Base-by-base conservation (phyloP, 192 early-diverging fungal species). In the Coemansia asiatica region DNA sequence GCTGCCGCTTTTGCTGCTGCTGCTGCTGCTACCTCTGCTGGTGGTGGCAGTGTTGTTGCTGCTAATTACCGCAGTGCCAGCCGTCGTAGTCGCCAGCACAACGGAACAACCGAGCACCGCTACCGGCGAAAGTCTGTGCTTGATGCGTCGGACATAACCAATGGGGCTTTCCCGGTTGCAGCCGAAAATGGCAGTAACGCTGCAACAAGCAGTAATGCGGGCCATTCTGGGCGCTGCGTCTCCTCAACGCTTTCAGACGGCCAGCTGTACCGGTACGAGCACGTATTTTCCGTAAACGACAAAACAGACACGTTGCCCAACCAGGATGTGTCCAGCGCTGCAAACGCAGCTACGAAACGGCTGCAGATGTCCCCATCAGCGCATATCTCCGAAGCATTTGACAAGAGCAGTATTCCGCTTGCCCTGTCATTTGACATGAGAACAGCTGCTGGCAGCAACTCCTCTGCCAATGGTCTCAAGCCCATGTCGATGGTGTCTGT, bases 121-220 rank as follows among this genome's bases (percentile, higher is more conserved):
- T 81, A 81, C 70, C 79, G 79, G 2, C 79, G 79, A 73, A 75
- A 72, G 69, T 81, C 79, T 0, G 79, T 75, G 18, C 60, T 75
- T 21, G 67, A 72, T 33, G 50, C 73, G 7, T 56, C 79, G 6
- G 79, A 68, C 27, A 48, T 48, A 7, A 48, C 48, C 27, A 40
- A 18, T 10, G 47, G 35, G 13, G 27, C 64, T 9, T 26, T 57
- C 50, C 40, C 15, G 40, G 40, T 44, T 16, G 40, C 40, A 16
- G 40, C 10, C 40, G 40, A 13, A 9, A 75, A 55, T 55, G 49
- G 40, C 57, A 64, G 44, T 29, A 40, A 60, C 60, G 53, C 48
- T 51, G 68, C 48, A 4, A 21, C 27, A 21, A 57, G 55, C 56
- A 57, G 57, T 48, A 26, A 19, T 35, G 64, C n/a, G 22, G 23